Percentiles rank a stretch among this genome's conserved stretches.
These are phyloP conservation scores for Coemansia sp. DNA, from an alignment of 192 early-diverging fungal species.

Conservation along the genomic window DNA sequence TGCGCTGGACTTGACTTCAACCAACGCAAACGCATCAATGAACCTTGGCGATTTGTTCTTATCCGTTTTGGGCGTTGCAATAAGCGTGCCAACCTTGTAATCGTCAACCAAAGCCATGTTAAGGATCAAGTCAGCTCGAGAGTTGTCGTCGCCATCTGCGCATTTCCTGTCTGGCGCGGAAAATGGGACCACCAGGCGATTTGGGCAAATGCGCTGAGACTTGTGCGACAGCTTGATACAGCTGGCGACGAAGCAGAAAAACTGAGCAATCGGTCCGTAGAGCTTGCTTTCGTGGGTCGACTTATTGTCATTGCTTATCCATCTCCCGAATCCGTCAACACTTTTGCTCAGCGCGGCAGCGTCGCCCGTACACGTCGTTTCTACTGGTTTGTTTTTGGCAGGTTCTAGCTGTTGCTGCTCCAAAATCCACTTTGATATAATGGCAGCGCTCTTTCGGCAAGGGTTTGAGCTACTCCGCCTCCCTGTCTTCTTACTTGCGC, in stretches of 20 bases:
- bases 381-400: neutral
- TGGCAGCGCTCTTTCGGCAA: too few species aligned
- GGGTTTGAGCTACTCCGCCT: too few species aligned
- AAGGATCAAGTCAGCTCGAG: neutral
- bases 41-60: neutral
- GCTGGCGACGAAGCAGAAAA: neutral
- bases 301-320: neutral
- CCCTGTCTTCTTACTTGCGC: too few species aligned
- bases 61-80: too few species aligned
- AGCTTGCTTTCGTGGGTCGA: neutral
- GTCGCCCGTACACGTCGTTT: neutral
- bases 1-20: constrained; percentile 4
- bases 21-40: neutral
- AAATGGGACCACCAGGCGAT: neutral
- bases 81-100: neutral
- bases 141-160: neutral
- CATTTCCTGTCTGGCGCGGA: neutral
- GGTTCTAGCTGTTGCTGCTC: neutral
- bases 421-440: neutral
- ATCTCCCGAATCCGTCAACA: neutral
- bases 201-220: neutral
- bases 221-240: neutral
- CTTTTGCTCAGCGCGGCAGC: neutral
- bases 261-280: neutral
- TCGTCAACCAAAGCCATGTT: neutral